Conservation (phyloP, 129 eudicot species). For the Smallanthus sonchifolius region DNA sequence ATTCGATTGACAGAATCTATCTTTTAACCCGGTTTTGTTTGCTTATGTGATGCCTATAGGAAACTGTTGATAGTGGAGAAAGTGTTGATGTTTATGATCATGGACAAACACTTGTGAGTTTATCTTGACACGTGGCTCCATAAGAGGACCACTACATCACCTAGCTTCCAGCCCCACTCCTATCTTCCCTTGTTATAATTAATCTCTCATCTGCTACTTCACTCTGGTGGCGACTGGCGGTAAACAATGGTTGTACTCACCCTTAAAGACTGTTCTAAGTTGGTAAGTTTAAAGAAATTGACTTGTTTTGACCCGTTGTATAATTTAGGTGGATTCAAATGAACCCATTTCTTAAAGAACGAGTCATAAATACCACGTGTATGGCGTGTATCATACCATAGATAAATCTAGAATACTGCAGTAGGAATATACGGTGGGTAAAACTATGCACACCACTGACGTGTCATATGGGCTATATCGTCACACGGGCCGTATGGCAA, state of each 20-base stretch:
- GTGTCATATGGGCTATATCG: no score
- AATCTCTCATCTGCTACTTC: background rate
- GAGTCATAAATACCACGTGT: background rate
- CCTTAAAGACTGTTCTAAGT: background rate
- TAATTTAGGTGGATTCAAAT: background rate
- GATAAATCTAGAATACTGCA: background rate
- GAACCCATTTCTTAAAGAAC: no score
- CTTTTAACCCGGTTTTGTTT: slow-evolving; percentile 31
- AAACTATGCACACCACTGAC: no score
- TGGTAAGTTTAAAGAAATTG: background rate
- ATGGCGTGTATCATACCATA: background rate
- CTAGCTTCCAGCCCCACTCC: background rate
- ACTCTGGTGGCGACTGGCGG: background rate
- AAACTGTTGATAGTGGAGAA: slow-evolving; percentile 23
- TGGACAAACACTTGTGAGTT: background rate
- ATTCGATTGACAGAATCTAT: slow-evolving; percentile 35
- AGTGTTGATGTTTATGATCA: slow-evolving; percentile 17
- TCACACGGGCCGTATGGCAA: no score
- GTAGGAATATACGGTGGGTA: background rate
- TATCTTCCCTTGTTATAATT: background rate
- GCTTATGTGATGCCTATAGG: slow-evolving; percentile 24
- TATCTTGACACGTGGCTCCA: background rate
- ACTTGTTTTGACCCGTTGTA: background rate
- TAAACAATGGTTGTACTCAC: background rate
- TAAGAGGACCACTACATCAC: background rate